Evolutionary conservation across 441 rosid species (phyloP).

Genomic region (Populus hybrid): DNA sequence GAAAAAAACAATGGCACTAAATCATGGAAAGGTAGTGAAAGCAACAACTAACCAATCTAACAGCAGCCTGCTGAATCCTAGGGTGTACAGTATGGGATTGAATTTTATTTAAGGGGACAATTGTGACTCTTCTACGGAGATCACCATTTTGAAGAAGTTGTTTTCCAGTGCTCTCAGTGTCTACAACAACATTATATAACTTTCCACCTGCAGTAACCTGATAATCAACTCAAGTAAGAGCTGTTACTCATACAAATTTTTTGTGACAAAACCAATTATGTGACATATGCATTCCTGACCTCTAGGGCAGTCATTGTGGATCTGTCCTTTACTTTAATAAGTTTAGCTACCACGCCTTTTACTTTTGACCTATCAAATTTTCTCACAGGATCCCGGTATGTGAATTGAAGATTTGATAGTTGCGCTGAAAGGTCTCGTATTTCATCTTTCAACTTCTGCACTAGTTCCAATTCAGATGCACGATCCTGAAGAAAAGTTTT

Average conservation of each 20-base stretch:
- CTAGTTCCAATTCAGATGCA: constrained; percentile 60
- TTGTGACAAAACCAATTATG: constrained; percentile 14
- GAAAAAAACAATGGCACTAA: constrained; percentile 5
- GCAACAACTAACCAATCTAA: constrained; percentile 61
- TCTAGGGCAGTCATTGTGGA: constrained; percentile 88
- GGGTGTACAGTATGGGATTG: constrained; percentile 54
- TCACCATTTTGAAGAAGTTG: constrained; percentile 93
- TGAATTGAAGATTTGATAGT: constrained; percentile 79
- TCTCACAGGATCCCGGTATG: constrained; percentile 78
- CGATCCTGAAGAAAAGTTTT: constrained; percentile 55
- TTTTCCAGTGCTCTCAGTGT: constrained; percentile 89
- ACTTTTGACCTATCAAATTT: constrained; percentile 91
- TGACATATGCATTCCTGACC: constrained; percentile 42
- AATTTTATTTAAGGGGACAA: constrained; percentile 93
- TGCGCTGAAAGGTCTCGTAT: constrained; percentile 69
- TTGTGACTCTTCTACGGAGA: constrained; percentile 88
- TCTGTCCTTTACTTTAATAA: constrained; percentile 81
- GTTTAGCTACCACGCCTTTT: constrained; percentile 95
- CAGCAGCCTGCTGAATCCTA: constrained; percentile 73
- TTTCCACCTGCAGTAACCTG: constrained; percentile 98
- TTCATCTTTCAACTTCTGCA: constrained; percentile 78
- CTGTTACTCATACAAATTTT: not conserved
- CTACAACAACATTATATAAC: constrained; percentile 87
- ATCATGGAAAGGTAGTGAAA: constrained; percentile 13
- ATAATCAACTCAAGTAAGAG: constrained; percentile 24